Conservation (phyloP, 78 protist genomes). For the Dictyostelium firmibasis region DNA sequence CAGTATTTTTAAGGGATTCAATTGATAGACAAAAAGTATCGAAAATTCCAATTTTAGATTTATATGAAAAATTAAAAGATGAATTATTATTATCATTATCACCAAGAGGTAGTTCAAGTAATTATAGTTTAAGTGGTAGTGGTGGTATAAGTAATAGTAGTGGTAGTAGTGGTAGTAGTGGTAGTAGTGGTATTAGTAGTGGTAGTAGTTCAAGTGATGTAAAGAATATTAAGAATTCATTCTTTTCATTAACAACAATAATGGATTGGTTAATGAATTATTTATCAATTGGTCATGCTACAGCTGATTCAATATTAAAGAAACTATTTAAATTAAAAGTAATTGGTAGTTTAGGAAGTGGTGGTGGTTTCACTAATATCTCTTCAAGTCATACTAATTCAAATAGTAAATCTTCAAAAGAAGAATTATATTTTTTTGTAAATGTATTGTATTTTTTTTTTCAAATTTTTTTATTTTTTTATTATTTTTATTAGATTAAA, state of each 20-base stretch:
- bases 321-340: slow-evolving; percentile 13
- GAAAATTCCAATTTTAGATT: slow-evolving; percentile 10
- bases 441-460: neutral
- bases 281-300: slow-evolving; percentile 2
- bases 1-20: slow-evolving; percentile 12
- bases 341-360: slow-evolving; percentile 22
- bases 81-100: slow-evolving; percentile 18
- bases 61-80: neutral
- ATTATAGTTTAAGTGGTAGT: neutral
- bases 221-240: neutral
- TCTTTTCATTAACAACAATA: slow-evolving; percentile 8
- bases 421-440: slow-evolving; percentile 33
- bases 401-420: slow-evolving; percentile 16
- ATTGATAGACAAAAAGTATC: slow-evolving; percentile 43
- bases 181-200: neutral
- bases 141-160: neutral
- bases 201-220: neutral
- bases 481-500: too few species aligned
- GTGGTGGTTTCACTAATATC: neutral
- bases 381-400: neutral
- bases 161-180: neutral
- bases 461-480: too few species aligned
- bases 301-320: slow-evolving; percentile 21
- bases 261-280: slow-evolving; percentile 45
- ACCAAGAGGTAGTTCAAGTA: slow-evolving; percentile 9